Conservation (phyloP, 495 filamentous ascomycete genomes). For the Hypoxylon fragiforme region DNA sequence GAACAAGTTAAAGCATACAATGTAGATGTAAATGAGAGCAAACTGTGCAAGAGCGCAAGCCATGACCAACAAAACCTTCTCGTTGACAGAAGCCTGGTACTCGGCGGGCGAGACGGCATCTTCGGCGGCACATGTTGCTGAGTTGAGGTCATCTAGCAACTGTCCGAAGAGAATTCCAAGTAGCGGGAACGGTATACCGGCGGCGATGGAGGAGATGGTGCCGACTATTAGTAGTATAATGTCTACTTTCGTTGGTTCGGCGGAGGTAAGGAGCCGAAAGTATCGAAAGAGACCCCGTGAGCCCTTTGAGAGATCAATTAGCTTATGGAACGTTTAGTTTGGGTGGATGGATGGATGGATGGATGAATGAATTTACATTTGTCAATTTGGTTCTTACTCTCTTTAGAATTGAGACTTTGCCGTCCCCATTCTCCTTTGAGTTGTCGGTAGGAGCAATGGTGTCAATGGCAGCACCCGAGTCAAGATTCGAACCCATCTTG, state of each 20-base stretch:
- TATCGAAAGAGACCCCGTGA: conserved; percentile 37
- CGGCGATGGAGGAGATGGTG: conserved; percentile 57
- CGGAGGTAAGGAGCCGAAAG: conserved; percentile 41
- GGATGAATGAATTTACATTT: conserved; percentile 24
- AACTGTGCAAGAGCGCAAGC: conserved; percentile 67
- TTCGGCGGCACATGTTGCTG: conserved; percentile 51
- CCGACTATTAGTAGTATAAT: conserved; percentile 54
- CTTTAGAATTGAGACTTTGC: conserved; percentile 3
- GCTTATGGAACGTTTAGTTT: neutral
- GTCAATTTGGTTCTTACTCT: conserved; percentile 11
- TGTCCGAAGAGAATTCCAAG: conserved; percentile 70
- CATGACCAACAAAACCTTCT: conserved; percentile 63
- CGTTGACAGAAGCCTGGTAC: conserved; percentile 53
- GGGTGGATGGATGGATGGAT: neutral
- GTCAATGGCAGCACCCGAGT: conserved; percentile 12
- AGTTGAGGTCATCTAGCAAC: conserved; percentile 68
- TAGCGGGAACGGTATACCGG: conserved; percentile 69
- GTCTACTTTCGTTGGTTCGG: conserved; percentile 48
- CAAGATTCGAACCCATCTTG: conserved; percentile 11
- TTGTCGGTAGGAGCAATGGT: conserved; percentile 1
- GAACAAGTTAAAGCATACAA: conserved; percentile 61
- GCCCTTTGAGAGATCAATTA: conserved; percentile 7
- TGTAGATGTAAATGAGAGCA: conserved; percentile 59
- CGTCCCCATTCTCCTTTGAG: conserved; percentile 1
- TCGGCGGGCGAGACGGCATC: conserved; percentile 19